Evolutionary conservation across 352 stramenopile genomes (phyloP), one percentile per base, ranked within the genome.

Genomic region (Globisporangium nagaii): DNA sequence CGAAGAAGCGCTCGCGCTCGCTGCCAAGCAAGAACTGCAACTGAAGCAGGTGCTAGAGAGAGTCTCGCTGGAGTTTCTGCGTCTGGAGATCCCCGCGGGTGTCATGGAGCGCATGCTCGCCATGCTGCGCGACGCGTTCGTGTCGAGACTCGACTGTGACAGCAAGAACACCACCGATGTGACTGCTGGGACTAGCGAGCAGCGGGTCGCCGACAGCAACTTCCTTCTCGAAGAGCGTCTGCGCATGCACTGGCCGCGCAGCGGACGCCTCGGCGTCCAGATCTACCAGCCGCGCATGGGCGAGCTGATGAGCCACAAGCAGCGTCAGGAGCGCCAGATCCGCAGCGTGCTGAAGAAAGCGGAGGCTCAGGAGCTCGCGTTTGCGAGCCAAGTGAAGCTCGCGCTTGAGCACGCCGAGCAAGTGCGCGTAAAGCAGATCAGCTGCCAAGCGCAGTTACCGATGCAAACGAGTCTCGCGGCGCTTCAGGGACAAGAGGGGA

Each of bases 211-310:
- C 5, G 62, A 60, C 3, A 71, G 60, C 6, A 67, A 70, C 5
- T 50, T 73, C 22, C 40, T 88, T 8, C 71, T 97, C 0, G 88
- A 97, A 53, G 88, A 97, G 61, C 68, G 76, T 24, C 61, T 97
- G 22, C 75, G 89, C 4, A 78, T 86, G 70, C 89, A 97, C 60
- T 97, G 89, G 88, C 89, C 89, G 3, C 76, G 85, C 12, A 89
- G 75, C 52, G 84, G 86, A 4, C 70, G 83, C 22, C 62, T 89
- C 20, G 84, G 96, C 47, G 88, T 97, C 24, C 84, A 95, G 45
- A 84, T 85, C 39, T 86, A 85, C 48, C 79, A 96, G 44, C 88
- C 89, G 27, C 81, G 89, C 20, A 78, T 94, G 45, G 68, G 83
- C 3, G 89, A 97, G 36, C 66, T 97, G 22, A 51, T 88, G 32